Conservation (phyloP, 257 asterid species). For the Solanum commersonii region DNA sequence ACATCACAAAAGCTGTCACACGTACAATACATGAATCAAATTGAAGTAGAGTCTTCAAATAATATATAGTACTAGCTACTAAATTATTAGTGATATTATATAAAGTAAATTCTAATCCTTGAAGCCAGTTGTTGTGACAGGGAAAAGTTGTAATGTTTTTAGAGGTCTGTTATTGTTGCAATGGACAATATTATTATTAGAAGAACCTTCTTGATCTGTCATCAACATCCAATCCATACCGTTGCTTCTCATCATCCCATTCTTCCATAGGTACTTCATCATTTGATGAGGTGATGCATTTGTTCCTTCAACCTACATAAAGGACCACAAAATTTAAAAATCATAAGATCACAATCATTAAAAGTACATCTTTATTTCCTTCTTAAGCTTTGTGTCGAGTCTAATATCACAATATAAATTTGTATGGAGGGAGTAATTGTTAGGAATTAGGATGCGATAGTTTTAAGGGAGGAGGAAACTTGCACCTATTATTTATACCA, state of each 20-base stretch:
- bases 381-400: neutral
- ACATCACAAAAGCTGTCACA: neutral
- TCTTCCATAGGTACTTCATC: neutral
- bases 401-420: neutral
- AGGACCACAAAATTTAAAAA: neutral
- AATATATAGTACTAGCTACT: neutral
- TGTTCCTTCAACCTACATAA: neutral
- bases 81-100: neutral
- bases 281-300: neutral
- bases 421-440: neutral
- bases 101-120: neutral
- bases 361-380: neutral
- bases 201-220: slow-evolving; percentile 15
- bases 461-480: neutral
- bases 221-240: slow-evolving; percentile 38
- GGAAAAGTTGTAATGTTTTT: slow-evolving; percentile 74
- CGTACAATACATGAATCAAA: neutral
- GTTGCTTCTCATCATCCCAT: slow-evolving; percentile 11
- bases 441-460: neutral
- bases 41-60: neutral
- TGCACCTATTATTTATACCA: neutral
- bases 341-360: neutral
- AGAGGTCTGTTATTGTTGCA: slow-evolving; percentile 41
- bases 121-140: slow-evolving; percentile 25
- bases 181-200: slow-evolving; percentile 1